Evolutionary conservation across 257 asterid species (phyloP).

Genomic region (Solanum gandarillasii): DNA sequence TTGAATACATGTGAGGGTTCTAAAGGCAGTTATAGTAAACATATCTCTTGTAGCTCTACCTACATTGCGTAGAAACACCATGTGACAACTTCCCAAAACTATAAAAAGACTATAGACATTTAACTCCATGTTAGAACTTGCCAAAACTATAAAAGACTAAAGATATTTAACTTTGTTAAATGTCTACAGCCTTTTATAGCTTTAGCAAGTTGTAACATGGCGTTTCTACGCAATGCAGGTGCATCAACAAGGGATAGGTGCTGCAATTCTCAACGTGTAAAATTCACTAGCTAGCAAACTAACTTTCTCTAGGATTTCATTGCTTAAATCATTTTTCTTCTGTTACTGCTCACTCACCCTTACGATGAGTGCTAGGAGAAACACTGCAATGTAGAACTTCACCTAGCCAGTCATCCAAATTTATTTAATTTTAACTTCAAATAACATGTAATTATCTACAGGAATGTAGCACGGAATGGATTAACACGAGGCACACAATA

Average conservation of each 20-base stretch:
- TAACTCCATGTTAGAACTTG: not conserved
- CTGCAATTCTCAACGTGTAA: not conserved
- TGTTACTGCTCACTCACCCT: not conserved
- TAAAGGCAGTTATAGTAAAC: not conserved
- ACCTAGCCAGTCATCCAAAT: not conserved
- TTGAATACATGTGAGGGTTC: not conserved
- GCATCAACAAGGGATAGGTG: not conserved
- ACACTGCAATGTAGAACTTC: not conserved
- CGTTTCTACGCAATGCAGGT: not conserved
- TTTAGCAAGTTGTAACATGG: not conserved
- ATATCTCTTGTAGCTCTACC: not conserved
- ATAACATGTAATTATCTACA: constrained; percentile 14
- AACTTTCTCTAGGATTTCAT: not conserved
- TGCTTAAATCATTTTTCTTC: not conserved
- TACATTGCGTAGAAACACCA: not conserved
- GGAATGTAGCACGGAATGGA: constrained; percentile 65
- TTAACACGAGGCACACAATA: constrained; percentile 60
- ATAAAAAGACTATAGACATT: not conserved
- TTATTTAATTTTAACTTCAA: not conserved
- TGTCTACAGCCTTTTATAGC: not conserved
- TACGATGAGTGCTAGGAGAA: not conserved
- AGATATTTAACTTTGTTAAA: not conserved
- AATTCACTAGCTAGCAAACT: not conserved
- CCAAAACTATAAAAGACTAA: not conserved
- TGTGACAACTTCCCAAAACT: not conserved